Conservation (phyloP, 2,329 filamentous ascomycete species). For the Fusarium abutilonis region DNA sequence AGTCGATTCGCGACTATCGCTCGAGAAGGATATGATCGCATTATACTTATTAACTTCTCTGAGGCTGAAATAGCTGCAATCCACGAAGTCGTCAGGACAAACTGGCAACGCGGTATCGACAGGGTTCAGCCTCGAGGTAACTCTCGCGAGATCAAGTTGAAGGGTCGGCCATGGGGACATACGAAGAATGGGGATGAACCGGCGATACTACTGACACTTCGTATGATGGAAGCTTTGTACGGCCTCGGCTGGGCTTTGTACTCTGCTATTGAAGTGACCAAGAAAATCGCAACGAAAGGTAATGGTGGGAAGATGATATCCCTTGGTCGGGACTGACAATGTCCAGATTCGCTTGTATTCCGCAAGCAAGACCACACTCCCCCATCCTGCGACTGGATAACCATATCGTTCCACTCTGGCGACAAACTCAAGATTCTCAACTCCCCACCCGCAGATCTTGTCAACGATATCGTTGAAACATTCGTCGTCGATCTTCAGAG, state of each 20-base stretch:
- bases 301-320: background rate
- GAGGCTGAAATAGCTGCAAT: conserved; percentile 11
- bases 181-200: conserved; percentile 16
- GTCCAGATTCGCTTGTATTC: conserved; percentile 13
- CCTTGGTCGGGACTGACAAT: background rate
- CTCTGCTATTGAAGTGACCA: conserved; percentile 19
- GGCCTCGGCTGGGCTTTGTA: conserved; percentile 17
- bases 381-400: conserved; percentile 11
- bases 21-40: conserved; percentile 5
- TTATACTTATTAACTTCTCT: conserved; percentile 16
- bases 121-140: conserved; percentile 1
- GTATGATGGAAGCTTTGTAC: conserved; percentile 8
- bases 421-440: conserved; percentile 33
- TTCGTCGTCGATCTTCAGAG: conserved; percentile 12
- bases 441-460: conserved; percentile 2
- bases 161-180: conserved; percentile 12
- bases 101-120: conserved; percentile 15
- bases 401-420: conserved; percentile 17
- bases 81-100: conserved; percentile 1
- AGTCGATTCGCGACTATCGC: conserved; percentile 9
- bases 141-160: conserved; percentile 26
- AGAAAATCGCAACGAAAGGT: conserved; percentile 11
- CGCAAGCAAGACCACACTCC: background rate
- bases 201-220: conserved; percentile 12
- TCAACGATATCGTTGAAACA: background rate